Evolutionary conservation across 2,329 filamentous ascomycete species (phyloP), one percentile per base, ranked within the genome.

Genomic region (Neocucurbitaria cava): DNA sequence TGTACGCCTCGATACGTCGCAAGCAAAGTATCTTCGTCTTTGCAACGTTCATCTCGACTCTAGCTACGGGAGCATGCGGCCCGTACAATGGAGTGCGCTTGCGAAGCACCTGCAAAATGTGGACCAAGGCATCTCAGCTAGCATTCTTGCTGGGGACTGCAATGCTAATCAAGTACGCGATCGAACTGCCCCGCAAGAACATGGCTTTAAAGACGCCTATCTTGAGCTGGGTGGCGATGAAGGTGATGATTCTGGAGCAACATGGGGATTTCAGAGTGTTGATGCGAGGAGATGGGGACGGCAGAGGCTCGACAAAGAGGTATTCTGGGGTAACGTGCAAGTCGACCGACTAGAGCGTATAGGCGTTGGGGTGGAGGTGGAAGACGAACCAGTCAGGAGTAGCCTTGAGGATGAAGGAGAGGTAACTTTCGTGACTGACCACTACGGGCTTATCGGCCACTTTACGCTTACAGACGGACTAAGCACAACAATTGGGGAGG

Each of bases 131-230:
- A 64, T 81, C 1, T 50, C 75, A 9, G 81, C 75, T 1, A 78
- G 77, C 3, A 53, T 85, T 1, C 59, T 82, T 2, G 82, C 81
- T 0, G 84, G 84, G 0, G 83, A 86, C 62, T 79, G 85, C 45
- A 86, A 86, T 62, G 83, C 83, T 15, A 84, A 84, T 42, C 76
- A 83, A 54, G 74, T 74, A 1, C 83, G 82, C 46, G 84, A 86
- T 64, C 55, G 60, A 13, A 75, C 71, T 0, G 65, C 83, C 15
- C 81, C 81, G 39, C 62, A 64, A 0, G 77, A 82, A 83, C 51
- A 65, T 68, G 0, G 36, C 36, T 77, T 86, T 7, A 76, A 75
- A 43, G 84, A 86, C 58, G 81, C 82, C 0, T 86, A 80, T 59
- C 71, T 86, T 3, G 78, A 80, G 55, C 70, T 77, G 2, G 83